These are phyloP conservation scores for Aspergillus flavus DNA, from an alignment of 2,329 filamentous ascomycete genomes.

Conservation along the genomic window DNA sequence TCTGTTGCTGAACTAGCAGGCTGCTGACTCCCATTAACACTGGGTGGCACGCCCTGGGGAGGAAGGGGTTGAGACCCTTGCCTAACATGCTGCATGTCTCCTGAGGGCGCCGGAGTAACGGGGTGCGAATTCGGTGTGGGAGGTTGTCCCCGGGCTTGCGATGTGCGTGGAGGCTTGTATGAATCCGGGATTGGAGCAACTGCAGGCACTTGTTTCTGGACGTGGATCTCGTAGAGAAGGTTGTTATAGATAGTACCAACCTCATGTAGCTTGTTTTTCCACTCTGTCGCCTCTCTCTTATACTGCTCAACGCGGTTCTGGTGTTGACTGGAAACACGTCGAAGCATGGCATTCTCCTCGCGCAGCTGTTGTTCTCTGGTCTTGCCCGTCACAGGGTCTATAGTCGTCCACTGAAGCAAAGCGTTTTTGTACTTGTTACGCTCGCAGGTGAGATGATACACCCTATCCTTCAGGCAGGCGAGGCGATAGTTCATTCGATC, in stretches of 20 bases:
- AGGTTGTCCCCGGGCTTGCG: background rate
- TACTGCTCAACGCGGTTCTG: conserved; percentile 27
- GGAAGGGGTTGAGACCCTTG: background rate
- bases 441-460: conserved; percentile 30
- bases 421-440: conserved; percentile 32
- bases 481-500: conserved; percentile 27
- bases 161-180: conserved; percentile 20
- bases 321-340: conserved; percentile 28
- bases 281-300: conserved; percentile 30
- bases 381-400: conserved; percentile 34
- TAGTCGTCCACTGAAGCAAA: conserved; percentile 23
- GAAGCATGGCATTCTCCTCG: conserved; percentile 27
- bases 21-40: background rate
- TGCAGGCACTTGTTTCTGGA: conserved; percentile 19
- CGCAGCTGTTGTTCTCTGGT: conserved; percentile 22
- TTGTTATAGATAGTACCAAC: conserved; percentile 29
- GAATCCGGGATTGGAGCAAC: conserved; percentile 22
- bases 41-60: background rate
- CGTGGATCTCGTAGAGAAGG: conserved; percentile 27
- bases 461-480: conserved; percentile 21
- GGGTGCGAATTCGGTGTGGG: background rate
- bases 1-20: background rate
- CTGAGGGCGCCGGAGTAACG: background rate
- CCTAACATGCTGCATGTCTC: background rate
- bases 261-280: conserved; percentile 25